Conservation (phyloP, 768 basidiomycete genomes). For the Suillus luteus region DNA sequence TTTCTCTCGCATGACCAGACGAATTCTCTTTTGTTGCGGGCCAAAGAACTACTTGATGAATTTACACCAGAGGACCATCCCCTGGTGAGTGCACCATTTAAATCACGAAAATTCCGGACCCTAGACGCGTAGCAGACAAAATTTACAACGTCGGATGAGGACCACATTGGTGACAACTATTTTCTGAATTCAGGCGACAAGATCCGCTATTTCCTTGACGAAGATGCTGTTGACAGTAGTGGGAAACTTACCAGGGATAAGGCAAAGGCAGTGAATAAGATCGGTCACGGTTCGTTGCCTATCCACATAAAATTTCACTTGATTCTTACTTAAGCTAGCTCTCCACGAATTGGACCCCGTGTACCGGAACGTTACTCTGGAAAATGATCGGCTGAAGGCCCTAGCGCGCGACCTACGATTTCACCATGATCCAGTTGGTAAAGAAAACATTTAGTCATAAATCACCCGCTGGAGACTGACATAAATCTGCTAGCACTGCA, state of each 20-base stretch:
- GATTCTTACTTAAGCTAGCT: constrained; percentile 47
- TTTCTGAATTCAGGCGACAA: constrained; percentile 93
- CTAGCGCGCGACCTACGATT: constrained; percentile 75
- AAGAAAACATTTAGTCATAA: constrained; percentile 21
- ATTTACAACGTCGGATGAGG: constrained; percentile 77
- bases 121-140: constrained; percentile 58
- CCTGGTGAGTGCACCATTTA: constrained; percentile 48
- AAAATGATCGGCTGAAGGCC: constrained; percentile 69
- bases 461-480: background rate
- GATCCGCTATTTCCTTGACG: constrained; percentile 94
- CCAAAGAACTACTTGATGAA: constrained; percentile 74
- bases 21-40: constrained; percentile 61
- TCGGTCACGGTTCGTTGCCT: constrained; percentile 73
- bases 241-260: constrained; percentile 75
- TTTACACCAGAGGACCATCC: constrained; percentile 83
- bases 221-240: constrained; percentile 71
- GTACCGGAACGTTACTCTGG: constrained; percentile 78
- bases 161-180: constrained; percentile 90
- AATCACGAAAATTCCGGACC: background rate
- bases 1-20: constrained; percentile 70
- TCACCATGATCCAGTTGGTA: constrained; percentile 79
- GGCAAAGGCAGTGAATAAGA: constrained; percentile 89
- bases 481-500: constrained; percentile 61
- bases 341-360: constrained; percentile 84
- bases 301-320: background rate